Conservation (phyloP, 148 eudicot genomes). For the Amaranthus hypochondriacus region DNA sequence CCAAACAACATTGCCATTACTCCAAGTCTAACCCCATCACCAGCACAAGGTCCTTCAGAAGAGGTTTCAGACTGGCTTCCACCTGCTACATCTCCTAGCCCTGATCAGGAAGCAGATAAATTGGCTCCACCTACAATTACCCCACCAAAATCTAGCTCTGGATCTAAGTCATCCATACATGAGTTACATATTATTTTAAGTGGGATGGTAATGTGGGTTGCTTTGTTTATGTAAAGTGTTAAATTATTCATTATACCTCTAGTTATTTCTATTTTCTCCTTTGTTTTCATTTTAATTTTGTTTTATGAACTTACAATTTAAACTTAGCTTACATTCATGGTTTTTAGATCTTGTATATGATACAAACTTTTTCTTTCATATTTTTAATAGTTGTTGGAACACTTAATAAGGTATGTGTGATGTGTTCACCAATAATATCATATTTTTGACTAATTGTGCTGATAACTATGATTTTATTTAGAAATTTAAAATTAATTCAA, state of each 20-base stretch:
- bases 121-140: background rate
- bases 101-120: conserved; percentile 19
- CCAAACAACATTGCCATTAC: conserved; percentile 2
- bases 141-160: conserved; percentile 8
- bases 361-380: too few relatives aligned
- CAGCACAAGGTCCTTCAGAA: background rate
- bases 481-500: too few relatives aligned
- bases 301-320: too few relatives aligned
- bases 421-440: too few relatives aligned
- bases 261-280: too few relatives aligned
- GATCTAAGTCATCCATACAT: background rate
- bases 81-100: conserved; percentile 15
- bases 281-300: too few relatives aligned
- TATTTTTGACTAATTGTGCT: too few relatives aligned
- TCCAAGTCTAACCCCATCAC: conserved; percentile 11
- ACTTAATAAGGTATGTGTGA: too few relatives aligned
- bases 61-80: conserved; percentile 26
- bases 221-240: conserved; percentile 14
- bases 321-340: too few relatives aligned
- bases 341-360: too few relatives aligned
- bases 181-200: conserved; percentile 15
- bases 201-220: conserved; percentile 23
- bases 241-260: background rate
- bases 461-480: too few relatives aligned
- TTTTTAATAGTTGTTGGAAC: too few relatives aligned